These are phyloP conservation scores for Saprolegnia parasitica DNA, from an alignment of 352 stramenopile genomes.

Conservation along the genomic window DNA sequence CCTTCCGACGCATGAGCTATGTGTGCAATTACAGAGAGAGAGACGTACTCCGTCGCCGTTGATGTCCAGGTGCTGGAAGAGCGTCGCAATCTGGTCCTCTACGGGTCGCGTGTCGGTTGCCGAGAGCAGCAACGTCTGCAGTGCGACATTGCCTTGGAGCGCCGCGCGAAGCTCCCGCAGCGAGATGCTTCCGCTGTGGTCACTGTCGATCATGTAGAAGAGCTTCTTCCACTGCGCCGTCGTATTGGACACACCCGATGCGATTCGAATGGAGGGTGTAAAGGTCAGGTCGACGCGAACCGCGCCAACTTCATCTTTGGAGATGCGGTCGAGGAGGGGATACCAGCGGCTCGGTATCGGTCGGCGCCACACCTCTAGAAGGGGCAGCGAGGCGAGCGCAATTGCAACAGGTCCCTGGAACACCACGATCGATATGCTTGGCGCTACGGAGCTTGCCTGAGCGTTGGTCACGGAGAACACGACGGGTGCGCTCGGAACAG, in stretches of 20 bases:
- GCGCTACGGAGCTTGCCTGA: background rate
- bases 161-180: background rate
- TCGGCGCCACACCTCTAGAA: background rate
- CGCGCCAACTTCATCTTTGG: background rate
- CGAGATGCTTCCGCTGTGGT: conserved; percentile 6
- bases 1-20: background rate
- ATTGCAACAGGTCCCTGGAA: background rate
- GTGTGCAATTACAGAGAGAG: background rate
- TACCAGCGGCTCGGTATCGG: background rate
- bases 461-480: conserved; percentile 4
- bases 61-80: background rate
- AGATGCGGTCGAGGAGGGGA: background rate
- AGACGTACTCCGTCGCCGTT: background rate
- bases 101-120: background rate
- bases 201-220: conserved; percentile 9
- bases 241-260: background rate
- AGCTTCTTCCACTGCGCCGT: conserved; percentile 18
- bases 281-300: background rate
- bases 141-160: background rate
- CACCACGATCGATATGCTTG: background rate
- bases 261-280: background rate
- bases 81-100: background rate
- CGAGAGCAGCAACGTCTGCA: background rate
- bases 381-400: background rate
- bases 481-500: background rate